Evolutionary conservation across 805 yeast species (phyloP).

Genomic region (Pichia ethanolica): DNA sequence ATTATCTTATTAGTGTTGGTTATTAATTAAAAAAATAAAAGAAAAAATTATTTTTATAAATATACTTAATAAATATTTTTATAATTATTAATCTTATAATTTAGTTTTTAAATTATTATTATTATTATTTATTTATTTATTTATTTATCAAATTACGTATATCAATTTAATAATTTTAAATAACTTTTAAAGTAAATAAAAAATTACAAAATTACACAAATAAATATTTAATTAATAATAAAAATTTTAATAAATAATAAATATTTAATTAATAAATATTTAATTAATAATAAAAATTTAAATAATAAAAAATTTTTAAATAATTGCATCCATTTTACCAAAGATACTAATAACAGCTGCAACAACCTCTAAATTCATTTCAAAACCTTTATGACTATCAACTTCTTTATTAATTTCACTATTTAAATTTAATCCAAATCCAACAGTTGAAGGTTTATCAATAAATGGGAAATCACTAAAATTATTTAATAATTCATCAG

Average conservation of each 20-base stretch:
- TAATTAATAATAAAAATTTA: neutral
- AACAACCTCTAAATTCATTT: conserved; percentile 73
- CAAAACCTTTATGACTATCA: conserved; percentile 41
- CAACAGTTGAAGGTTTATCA: conserved; percentile 49
- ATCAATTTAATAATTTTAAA: too few relatives aligned
- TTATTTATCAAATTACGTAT: too few relatives aligned
- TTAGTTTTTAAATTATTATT: too few relatives aligned
- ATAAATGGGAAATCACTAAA: conserved; percentile 80
- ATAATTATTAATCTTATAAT: too few relatives aligned
- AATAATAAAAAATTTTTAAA: conserved; percentile 31
- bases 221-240: neutral
- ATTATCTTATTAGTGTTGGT: conserved; percentile 81
- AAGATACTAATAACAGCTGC: conserved; percentile 91
- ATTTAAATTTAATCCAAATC: conserved; percentile 65
- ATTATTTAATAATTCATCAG: conserved; percentile 83
- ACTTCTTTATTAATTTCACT: conserved; percentile 42
- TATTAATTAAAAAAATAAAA: conserved; percentile 37
- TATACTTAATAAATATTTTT: too few relatives aligned
- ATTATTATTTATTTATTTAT: too few relatives aligned
- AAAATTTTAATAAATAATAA: too few relatives aligned
- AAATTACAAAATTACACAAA: too few relatives aligned
- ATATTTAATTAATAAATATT: neutral
- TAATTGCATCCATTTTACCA: conserved; percentile 84
- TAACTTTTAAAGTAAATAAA: too few relatives aligned
- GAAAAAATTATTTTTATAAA: neutral